These are phyloP conservation scores for Yamadazyma sp. DNA, from an alignment of 1,139 yeast species.

Conservation along the genomic window DNA sequence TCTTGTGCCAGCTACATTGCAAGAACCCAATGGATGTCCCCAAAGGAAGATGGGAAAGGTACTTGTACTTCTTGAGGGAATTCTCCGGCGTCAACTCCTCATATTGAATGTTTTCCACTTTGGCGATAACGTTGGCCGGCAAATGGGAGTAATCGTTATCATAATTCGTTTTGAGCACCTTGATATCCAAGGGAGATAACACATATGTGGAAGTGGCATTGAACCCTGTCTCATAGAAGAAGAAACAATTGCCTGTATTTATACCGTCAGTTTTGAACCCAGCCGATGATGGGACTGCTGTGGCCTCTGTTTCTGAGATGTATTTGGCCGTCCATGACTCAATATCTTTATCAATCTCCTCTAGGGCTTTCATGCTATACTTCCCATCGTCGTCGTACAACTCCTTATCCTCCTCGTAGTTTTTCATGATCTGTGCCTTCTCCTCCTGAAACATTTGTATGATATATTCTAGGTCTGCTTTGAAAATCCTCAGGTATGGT, in stretches of 20 bases:
- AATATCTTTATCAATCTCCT: slow-evolving; percentile 50
- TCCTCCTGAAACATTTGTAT: slow-evolving; percentile 58
- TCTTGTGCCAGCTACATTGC: slow-evolving; percentile 77
- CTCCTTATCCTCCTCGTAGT: slow-evolving; percentile 55
- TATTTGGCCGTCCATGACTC: slow-evolving; percentile 31
- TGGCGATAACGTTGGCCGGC: slow-evolving; percentile 63
- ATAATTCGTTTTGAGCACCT: slow-evolving; percentile 64
- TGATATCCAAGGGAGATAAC: slow-evolving; percentile 76
- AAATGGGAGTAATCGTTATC: slow-evolving; percentile 57
- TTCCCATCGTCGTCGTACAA: slow-evolving; percentile 61
- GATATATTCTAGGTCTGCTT: slow-evolving; percentile 58
- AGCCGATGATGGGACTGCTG: neutral
- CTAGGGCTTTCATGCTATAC: slow-evolving; percentile 57
- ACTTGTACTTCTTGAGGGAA: slow-evolving; percentile 64
- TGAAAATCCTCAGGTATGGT: slow-evolving; percentile 55
- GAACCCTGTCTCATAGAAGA: slow-evolving; percentile 69
- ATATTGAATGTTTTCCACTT: slow-evolving; percentile 68
- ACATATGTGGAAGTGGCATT: slow-evolving; percentile 65
- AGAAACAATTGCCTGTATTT: slow-evolving; percentile 18
- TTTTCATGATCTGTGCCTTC: slow-evolving; percentile 43
- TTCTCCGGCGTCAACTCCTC: slow-evolving; percentile 57
- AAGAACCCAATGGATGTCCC: slow-evolving; percentile 84
- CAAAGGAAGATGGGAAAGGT: slow-evolving; percentile 75
- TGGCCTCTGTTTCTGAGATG: slow-evolving; percentile 5
- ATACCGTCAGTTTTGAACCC: slow-evolving; percentile 12